Conservation (phyloP, 192 early-diverging fungal species). For the Backusella circina region DNA sequence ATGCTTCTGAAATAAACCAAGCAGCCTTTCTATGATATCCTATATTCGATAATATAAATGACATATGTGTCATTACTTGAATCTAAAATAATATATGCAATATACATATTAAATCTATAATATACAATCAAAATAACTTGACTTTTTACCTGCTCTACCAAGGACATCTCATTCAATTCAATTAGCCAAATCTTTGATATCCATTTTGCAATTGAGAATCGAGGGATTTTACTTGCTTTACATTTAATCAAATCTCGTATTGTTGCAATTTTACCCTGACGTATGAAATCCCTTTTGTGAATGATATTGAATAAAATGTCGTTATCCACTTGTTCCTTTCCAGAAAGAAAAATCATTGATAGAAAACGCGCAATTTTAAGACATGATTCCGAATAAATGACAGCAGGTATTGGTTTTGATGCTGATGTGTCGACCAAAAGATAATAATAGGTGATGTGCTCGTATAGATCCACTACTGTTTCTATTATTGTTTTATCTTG, state of each 20-base stretch:
- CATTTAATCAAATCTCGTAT: neutral
- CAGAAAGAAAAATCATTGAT: constrained; percentile 35
- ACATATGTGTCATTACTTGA: constrained; percentile 8
- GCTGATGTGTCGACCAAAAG: constrained; percentile 40
- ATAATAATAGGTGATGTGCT: constrained; percentile 60
- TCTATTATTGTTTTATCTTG: constrained; percentile 21
- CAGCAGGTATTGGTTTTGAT: constrained; percentile 37
- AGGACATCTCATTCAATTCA: constrained; percentile 46
- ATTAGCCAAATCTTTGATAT: constrained; percentile 44
- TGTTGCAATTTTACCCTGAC: neutral
- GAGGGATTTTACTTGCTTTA: constrained; percentile 42
- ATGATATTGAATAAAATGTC: constrained; percentile 8
- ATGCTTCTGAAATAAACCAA: constrained; percentile 3
- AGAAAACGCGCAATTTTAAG: constrained; percentile 67
- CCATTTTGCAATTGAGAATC: constrained; percentile 56
- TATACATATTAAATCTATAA: neutral
- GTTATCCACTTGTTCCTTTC: neutral
- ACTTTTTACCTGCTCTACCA: constrained; percentile 48
- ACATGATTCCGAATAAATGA: constrained; percentile 59
- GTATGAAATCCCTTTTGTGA: constrained; percentile 16
- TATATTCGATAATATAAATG: constrained; percentile 8
- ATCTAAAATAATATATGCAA: neutral
- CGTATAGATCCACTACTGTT: constrained; percentile 56
- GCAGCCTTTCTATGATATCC: constrained; percentile 19
- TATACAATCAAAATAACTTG: neutral